These are phyloP conservation scores for Ustilago nuda DNA, from an alignment of 1,284 basidiomycete genomes.

Conservation along the genomic window DNA sequence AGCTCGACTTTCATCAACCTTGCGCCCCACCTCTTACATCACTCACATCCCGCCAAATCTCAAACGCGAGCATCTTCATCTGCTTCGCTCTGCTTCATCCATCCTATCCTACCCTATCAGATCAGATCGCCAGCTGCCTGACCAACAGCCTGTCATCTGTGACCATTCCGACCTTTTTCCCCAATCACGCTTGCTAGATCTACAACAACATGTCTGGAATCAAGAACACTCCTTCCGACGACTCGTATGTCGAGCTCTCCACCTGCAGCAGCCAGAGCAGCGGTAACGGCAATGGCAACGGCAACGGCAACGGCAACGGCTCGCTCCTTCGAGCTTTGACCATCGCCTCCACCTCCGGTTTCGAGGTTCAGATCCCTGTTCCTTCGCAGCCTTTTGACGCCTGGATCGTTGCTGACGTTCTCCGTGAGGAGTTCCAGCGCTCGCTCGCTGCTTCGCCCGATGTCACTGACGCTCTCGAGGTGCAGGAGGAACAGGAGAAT, in stretches of 20 bases:
- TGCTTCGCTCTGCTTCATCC: slow-evolving; percentile 13
- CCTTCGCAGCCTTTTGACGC: slow-evolving; percentile 59
- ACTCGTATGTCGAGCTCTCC: slow-evolving; percentile 52
- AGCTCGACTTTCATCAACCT: slow-evolving; percentile 17
- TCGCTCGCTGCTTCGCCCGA: slow-evolving; percentile 55
- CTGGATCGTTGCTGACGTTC: slow-evolving; percentile 62
- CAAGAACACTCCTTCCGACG: slow-evolving; percentile 50
- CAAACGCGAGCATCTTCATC: slow-evolving; percentile 11
- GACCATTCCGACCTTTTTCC: slow-evolving; percentile 1
- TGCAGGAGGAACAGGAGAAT: slow-evolving; percentile 57
- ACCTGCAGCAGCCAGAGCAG: slow-evolving; percentile 47
- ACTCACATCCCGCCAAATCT: neutral
- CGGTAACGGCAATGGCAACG: slow-evolving; percentile 38
- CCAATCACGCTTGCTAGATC: neutral
- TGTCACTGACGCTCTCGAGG: slow-evolving; percentile 46
- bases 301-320: slow-evolving; percentile 41
- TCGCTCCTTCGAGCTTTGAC: slow-evolving; percentile 42
- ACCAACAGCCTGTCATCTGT: slow-evolving; percentile 42
- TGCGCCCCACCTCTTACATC: slow-evolving; percentile 3
- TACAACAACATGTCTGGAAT: slow-evolving; percentile 29
- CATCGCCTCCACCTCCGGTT: slow-evolving; percentile 30
- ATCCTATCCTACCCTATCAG: neutral
- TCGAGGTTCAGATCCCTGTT: slow-evolving; percentile 59
- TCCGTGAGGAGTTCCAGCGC: slow-evolving; percentile 62
- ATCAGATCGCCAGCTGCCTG: slow-evolving; percentile 42